These are phyloP conservation scores for Chlorella sp. DNA, from an alignment of 139 green algal genomes.

Conservation along the genomic window DNA sequence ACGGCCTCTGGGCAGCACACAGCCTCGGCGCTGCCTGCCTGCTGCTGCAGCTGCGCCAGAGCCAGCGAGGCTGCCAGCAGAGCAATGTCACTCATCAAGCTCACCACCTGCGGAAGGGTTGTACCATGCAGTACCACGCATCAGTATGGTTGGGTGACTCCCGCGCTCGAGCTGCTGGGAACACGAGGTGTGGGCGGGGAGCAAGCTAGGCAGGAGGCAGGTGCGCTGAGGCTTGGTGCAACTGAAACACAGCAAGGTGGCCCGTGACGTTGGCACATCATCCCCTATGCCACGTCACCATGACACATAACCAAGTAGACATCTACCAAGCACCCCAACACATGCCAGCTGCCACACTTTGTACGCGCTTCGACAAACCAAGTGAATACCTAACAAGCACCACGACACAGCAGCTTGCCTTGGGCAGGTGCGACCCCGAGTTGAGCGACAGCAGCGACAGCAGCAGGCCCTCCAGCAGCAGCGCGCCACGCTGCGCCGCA, in stretches of 20 bases:
- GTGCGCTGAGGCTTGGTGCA: too few relatives aligned
- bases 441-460: constrained; percentile 38
- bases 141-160: not conserved
- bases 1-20: not conserved
- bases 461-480: constrained; percentile 35
- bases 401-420: not conserved
- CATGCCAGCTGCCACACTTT: too few relatives aligned
- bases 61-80: constrained; percentile 17
- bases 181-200: not conserved
- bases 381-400: too few relatives aligned
- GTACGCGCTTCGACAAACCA: too few relatives aligned
- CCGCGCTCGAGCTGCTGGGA: too few relatives aligned
- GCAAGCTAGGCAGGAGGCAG: too few relatives aligned
- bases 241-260: too few relatives aligned
- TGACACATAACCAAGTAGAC: not conserved
- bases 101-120: constrained; percentile 12
- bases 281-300: too few relatives aligned
- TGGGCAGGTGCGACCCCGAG: constrained; percentile 28
- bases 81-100: constrained; percentile 32
- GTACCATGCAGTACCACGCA: too few relatives aligned
- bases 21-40: not conserved
- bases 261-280: too few relatives aligned
- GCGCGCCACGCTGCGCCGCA: not conserved
- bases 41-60: not conserved
- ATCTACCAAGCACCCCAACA: not conserved